phyloP scores from a whole-genome alignment of 805 yeast genomes.

The Metschnikowia proteae region DNA sequence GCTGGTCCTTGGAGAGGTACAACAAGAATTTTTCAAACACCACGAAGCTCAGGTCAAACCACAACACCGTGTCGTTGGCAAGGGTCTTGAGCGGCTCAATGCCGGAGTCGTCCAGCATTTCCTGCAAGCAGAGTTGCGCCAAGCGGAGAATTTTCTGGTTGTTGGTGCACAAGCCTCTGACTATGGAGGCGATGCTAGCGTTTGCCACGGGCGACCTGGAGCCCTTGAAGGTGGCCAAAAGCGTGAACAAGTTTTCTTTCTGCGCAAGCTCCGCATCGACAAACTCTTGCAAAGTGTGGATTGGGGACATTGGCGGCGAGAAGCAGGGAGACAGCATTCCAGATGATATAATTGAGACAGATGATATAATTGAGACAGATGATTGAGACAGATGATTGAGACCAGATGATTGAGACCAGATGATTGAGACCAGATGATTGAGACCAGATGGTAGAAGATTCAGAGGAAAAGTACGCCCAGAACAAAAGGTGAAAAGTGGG shows the following conservation, averaged over 20 bases:
- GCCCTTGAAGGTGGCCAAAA: slow-evolving; percentile 34
- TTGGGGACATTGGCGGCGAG: neutral
- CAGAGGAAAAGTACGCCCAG: too few species aligned
- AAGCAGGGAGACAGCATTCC: too few species aligned
- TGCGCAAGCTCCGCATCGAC: slow-evolving; percentile 27
- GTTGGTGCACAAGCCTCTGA: slow-evolving; percentile 40
- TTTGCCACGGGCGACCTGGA: slow-evolving; percentile 20
- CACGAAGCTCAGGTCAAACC: slow-evolving; percentile 35
- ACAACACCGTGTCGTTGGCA: slow-evolving; percentile 36
- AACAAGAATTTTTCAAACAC: slow-evolving; percentile 32
- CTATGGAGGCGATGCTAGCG: slow-evolving; percentile 27
- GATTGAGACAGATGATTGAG: too few species aligned
- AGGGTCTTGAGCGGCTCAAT: slow-evolving; percentile 32
- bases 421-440: too few species aligned
- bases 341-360: too few species aligned
- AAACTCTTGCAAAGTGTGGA: slow-evolving; percentile 8
- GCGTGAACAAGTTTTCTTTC: slow-evolving; percentile 33
- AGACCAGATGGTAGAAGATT: too few species aligned
- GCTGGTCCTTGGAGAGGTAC: slow-evolving; percentile 15
- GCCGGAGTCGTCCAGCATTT: slow-evolving; percentile 9
- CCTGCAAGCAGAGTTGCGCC: slow-evolving; percentile 16
- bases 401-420: too few species aligned
- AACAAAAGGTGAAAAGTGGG: neutral
- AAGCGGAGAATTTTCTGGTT: slow-evolving; percentile 27
- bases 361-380: too few species aligned